Percentiles rank a stretch among this genome's conserved stretches.
phyloP scores from a whole-genome alignment of 225 moss, liverwort and hornwort genomes.

The Pseudisothecium myosuroides region DNA sequence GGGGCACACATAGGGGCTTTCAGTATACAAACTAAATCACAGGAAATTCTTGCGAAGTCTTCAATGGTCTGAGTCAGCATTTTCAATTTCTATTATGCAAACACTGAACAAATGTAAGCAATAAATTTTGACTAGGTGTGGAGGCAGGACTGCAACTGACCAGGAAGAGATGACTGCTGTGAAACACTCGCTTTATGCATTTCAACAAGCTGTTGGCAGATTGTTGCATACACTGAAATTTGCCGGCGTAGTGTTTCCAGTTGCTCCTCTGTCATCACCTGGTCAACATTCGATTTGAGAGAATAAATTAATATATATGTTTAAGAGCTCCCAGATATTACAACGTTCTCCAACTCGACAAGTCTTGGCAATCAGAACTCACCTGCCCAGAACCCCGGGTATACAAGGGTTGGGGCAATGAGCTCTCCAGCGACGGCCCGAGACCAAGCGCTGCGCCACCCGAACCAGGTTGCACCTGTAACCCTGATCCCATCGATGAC shows the following conservation, averaged over 20 bases:
- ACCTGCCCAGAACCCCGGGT: constrained; percentile 70
- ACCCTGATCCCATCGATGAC: constrained; percentile 52
- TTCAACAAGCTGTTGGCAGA: constrained; percentile 97
- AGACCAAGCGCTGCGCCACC: constrained; percentile 52
- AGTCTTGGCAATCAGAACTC: background rate
- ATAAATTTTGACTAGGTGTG: background rate
- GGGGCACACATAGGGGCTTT: background rate
- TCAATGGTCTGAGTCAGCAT: background rate
- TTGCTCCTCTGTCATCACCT: constrained; percentile 99
- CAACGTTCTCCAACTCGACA: background rate
- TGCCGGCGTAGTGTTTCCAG: constrained; percentile 83
- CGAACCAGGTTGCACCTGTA: constrained; percentile 49
- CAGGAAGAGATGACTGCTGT: constrained; percentile 66
- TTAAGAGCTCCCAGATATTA: background rate
- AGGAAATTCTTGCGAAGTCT: background rate
- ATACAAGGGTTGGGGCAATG: constrained; percentile 71
- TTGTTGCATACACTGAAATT: constrained; percentile 96
- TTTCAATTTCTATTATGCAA: background rate
- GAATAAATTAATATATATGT: background rate
- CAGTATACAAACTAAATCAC: background rate
- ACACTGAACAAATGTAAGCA: background rate
- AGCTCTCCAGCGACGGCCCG: constrained; percentile 58
- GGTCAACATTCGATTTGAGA: background rate
- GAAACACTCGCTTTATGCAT: constrained; percentile 94
- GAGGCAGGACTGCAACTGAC: constrained; percentile 31